These are phyloP conservation scores for Salix exigua DNA, from an alignment of 345 rosid genomes.

Conservation along the genomic window DNA sequence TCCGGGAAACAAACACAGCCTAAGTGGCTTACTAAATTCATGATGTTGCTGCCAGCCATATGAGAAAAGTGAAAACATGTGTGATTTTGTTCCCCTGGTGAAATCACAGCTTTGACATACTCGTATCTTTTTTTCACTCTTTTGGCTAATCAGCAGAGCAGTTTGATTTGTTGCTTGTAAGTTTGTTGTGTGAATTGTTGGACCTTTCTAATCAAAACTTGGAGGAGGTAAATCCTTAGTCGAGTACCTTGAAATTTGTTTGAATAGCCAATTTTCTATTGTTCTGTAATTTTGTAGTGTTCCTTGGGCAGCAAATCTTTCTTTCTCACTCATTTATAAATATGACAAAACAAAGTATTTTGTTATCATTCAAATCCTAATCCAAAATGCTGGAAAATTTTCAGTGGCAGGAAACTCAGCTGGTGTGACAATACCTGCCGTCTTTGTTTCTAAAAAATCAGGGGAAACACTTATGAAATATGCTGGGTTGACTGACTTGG, in stretches of 20 bases:
- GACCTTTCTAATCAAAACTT: neutral
- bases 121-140: too few species aligned
- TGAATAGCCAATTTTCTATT: neutral
- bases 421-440: slow-evolving; percentile 77
- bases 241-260: neutral
- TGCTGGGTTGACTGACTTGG: slow-evolving; percentile 50
- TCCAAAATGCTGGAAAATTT: slow-evolving; percentile 12
- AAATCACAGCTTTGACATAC: too few species aligned
- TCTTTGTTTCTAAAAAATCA: slow-evolving; percentile 69
- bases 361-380: neutral
- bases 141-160: too few species aligned
- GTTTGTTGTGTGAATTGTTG: neutral
- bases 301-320: neutral
- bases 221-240: neutral
- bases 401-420: slow-evolving; percentile 90
- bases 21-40: too few species aligned
- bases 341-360: neutral
- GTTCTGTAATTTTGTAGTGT: neutral
- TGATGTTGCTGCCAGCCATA: too few species aligned
- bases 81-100: too few species aligned
- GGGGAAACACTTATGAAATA: slow-evolving; percentile 55
- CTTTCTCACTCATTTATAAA: neutral
- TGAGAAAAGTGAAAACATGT: too few species aligned
- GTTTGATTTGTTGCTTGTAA: neutral
- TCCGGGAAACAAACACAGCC: too few species aligned